Evolutionary conservation across 2,329 filamentous ascomycete genomes (phyloP).

Genomic region (Colletotrichum tropicale): DNA sequence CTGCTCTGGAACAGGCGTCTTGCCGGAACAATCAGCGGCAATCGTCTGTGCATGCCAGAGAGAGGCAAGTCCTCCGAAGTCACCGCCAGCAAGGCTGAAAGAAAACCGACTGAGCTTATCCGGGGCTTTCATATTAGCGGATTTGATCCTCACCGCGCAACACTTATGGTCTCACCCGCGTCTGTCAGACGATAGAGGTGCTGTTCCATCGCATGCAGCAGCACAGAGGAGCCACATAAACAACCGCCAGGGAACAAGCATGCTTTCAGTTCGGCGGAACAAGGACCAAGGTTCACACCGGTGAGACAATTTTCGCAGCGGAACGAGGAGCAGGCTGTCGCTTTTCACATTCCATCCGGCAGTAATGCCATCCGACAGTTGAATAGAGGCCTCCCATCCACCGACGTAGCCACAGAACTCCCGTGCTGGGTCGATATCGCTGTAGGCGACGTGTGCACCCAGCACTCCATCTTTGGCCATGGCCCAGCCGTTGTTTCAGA

Average conservation of each 20-base stretch:
- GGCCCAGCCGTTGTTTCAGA: not conserved
- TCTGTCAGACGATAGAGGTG: not conserved
- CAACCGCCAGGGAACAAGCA: not conserved
- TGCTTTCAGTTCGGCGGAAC: not conserved
- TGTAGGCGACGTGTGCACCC: not conserved
- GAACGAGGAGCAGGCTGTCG: not conserved
- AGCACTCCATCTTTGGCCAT: not conserved
- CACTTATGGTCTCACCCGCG: not conserved
- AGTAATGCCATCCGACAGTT: not conserved
- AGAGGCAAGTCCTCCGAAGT: not conserved
- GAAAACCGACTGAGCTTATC: not conserved
- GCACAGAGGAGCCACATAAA: not conserved
- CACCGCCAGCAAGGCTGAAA: not conserved
- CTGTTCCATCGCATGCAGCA: not conserved
- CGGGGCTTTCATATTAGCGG: not conserved
- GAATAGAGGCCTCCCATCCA: not conserved
- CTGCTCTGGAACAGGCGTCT: not conserved
- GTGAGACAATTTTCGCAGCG: not conserved
- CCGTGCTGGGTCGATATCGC: not conserved
- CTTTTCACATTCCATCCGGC: not conserved
- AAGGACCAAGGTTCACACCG: not conserved
- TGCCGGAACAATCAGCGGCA: not conserved
- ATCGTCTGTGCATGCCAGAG: not conserved
- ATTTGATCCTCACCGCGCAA: not conserved
- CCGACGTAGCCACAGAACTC: not conserved